These are phyloP conservation scores for Nephelium lappaceum DNA, from an alignment of 345 rosid genomes.

Conservation along the genomic window DNA sequence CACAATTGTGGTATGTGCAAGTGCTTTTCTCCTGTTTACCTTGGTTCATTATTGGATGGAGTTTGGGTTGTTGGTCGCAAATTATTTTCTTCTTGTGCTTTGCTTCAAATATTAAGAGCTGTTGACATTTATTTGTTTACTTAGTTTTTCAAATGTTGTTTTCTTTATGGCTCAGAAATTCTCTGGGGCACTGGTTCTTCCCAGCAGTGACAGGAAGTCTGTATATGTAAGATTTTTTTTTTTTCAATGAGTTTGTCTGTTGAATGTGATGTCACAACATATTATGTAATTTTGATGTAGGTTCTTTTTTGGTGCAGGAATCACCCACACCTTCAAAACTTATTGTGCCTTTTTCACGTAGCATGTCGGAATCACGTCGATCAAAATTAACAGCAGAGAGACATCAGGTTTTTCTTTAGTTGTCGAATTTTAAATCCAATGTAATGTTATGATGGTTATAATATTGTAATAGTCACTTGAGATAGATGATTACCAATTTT, in stretches of 20 bases:
- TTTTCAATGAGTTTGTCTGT: background rate
- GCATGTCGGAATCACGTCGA: slow-evolving; percentile 77
- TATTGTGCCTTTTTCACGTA: slow-evolving; percentile 63
- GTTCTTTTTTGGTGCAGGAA: slow-evolving; percentile 53
- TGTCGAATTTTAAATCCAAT: slow-evolving; percentile 2
- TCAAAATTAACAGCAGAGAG: slow-evolving; percentile 83
- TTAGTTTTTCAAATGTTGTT: background rate
- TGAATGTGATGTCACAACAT: background rate
- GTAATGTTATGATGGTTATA: slow-evolving; percentile 5
- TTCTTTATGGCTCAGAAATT: slow-evolving; percentile 56
- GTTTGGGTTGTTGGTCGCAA: background rate
- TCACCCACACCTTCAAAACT: slow-evolving; percentile 90
- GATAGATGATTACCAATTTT: background rate
- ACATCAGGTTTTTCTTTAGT: slow-evolving; percentile 59
- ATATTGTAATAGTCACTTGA: background rate
- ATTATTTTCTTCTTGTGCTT: slow-evolving; percentile 4
- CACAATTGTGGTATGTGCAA: background rate
- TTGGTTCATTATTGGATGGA: background rate
- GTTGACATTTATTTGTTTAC: background rate
- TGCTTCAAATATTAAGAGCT: background rate
- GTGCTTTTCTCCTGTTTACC: background rate
- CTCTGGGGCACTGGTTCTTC: slow-evolving; percentile 48
- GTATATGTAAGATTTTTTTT: slow-evolving; percentile 60
- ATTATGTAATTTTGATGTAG: slow-evolving; percentile 4
- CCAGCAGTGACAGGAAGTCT: slow-evolving; percentile 57